Conservation (phyloP, 257 asterid species). For the Petunia secreta region DNA sequence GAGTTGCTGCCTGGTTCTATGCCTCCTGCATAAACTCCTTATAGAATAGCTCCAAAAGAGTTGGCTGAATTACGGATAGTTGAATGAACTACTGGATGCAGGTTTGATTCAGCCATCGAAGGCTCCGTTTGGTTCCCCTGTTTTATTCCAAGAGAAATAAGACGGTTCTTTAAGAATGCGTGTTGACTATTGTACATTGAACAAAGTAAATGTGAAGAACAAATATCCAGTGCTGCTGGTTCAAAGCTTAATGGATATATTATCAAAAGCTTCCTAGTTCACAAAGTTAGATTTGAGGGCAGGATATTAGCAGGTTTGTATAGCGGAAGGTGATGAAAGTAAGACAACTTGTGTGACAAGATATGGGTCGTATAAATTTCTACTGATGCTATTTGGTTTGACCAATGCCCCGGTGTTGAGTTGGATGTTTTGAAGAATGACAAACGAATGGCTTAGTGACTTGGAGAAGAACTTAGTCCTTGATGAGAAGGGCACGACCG, state of each 20-base stretch:
- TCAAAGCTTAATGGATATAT: neutral
- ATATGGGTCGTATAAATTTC: neutral
- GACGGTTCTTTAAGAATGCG: neutral
- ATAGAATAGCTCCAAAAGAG: too few species aligned
- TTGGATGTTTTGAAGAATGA: too few species aligned
- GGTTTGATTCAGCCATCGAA: neutral
- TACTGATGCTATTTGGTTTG: neutral
- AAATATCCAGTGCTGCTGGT: too few species aligned
- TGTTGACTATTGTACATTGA: too few species aligned
- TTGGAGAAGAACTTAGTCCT: too few species aligned
- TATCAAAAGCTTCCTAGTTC: neutral
- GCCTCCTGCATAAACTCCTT: neutral
- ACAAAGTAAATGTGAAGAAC: too few species aligned
- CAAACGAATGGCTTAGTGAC: too few species aligned
- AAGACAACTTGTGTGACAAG: slow-evolving; percentile 9
- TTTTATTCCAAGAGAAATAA: neutral
- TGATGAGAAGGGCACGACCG: too few species aligned
- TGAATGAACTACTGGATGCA: neutral
- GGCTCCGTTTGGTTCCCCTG: neutral
- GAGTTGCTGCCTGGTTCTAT: neutral
- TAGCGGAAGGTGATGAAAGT: neutral
- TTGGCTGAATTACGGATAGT: neutral
- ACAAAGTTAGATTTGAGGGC: neutral
- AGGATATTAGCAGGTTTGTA: slow-evolving; percentile 9
- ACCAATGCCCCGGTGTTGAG: neutral